Conservation (phyloP, 352 stramenopile species). For the Pythium sp. region DNA sequence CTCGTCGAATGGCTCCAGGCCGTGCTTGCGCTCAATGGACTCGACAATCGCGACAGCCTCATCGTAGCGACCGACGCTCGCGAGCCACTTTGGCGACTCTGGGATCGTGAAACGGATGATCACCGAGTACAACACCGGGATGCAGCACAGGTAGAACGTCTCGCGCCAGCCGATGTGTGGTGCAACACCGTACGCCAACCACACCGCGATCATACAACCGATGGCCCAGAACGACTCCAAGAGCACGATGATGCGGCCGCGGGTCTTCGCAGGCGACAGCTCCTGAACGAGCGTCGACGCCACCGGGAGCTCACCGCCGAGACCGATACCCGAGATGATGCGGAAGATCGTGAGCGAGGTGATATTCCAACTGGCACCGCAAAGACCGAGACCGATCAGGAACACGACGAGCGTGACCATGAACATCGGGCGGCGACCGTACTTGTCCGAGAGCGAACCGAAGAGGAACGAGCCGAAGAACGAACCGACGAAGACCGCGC, state of each 20-base stretch:
- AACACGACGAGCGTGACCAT: constrained; percentile 69
- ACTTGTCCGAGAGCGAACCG: constrained; percentile 59
- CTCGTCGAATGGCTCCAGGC: constrained; percentile 37
- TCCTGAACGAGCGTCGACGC: constrained; percentile 64
- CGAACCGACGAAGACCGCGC: constrained; percentile 59
- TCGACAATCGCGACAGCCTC: constrained; percentile 60
- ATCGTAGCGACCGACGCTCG: constrained; percentile 56
- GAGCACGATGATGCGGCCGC: constrained; percentile 61
- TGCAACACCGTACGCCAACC: constrained; percentile 45
- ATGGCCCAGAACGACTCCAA: constrained; percentile 68
- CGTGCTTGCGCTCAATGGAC: constrained; percentile 48
- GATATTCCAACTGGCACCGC: constrained; percentile 46
- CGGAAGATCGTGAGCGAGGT: constrained; percentile 51
- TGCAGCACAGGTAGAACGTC: constrained; percentile 55
- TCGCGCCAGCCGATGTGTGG: constrained; percentile 57
- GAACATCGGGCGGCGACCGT: constrained; percentile 60
- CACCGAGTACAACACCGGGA: constrained; percentile 46
- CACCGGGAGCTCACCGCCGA: constrained; percentile 59
- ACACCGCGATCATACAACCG: constrained; percentile 54
- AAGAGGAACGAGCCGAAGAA: constrained; percentile 63
- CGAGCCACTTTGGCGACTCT: constrained; percentile 74
- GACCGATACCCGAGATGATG: constrained; percentile 62
- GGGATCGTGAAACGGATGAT: constrained; percentile 52
- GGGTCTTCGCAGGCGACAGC: constrained; percentile 48
- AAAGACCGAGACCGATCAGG: constrained; percentile 45